Base-by-base conservation (phyloP, 2,329 filamentous ascomycete genomes). In the Monilinia fructigena region DNA sequence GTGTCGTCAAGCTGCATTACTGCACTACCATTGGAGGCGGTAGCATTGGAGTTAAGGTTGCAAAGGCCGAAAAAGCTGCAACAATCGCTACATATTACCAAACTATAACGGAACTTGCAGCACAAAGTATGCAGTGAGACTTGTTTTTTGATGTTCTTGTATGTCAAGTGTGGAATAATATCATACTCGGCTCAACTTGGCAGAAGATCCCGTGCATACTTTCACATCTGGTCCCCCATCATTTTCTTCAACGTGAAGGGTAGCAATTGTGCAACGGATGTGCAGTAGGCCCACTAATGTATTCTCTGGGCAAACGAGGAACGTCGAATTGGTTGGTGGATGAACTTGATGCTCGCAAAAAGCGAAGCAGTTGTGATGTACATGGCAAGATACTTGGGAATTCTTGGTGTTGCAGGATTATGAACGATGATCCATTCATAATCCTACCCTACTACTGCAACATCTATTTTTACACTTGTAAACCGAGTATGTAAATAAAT, bases 381-480 rank as follows among this genome's bases (percentile, higher is more conserved):
- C 56, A 48, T 60, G 31, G 58, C 58, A 60, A 60, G 58, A 60
- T 60, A 38, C 58, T 60, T 60, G 45, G 58, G 58, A 60, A 50
- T 38, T 38, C 58, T 60, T 60, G 58, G 45, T 50, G 58, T 50
- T 50, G 50, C 58, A 60, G 58, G 55, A 45, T 45, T 26, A 28
- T 58, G 40, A 58, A 42, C 20, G 55, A 58, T 28, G 38, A 45
- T 58, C 55, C n/a, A 56, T 56, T 18, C 23, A 4, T 18, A 35
- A 47, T 59, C 42, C 45, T 12, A 60, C 28, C 16, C 4, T 60
- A n/a, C 28, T 18, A 50, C 45, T 60, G 26, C 42, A 60, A 8
- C 7, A 4, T 47, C 45, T n/a, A 59, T 26, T 31, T 31, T 31
- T 23, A n/a, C 20, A 45, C 28, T 31, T 35, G 55, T 59, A 47